phyloP scores from a whole-genome alignment of 2,329 filamentous ascomycete species.

The Colletotrichum musicola region DNA sequence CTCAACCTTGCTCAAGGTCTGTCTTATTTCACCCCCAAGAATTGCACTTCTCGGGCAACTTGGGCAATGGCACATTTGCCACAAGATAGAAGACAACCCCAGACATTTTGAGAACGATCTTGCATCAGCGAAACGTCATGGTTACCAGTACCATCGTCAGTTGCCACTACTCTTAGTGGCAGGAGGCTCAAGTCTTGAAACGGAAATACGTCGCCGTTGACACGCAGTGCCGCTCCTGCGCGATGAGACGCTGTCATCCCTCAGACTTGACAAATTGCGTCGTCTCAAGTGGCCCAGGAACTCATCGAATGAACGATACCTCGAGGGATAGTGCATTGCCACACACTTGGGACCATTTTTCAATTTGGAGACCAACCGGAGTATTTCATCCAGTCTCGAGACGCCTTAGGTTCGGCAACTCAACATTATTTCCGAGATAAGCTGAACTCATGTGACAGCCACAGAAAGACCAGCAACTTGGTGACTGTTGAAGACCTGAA shows the following conservation, averaged over 20 bases:
- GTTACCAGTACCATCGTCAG: too few species aligned
- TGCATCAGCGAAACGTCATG: not conserved
- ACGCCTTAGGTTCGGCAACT: not conserved
- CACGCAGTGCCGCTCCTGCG: too few species aligned
- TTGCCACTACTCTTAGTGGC: too few species aligned
- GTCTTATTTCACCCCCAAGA: not conserved
- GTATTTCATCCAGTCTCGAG: not conserved
- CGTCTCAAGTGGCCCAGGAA: conserved; percentile 11
- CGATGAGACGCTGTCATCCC: conserved; percentile 12
- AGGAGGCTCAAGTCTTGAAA: not conserved
- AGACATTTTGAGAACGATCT: not conserved
- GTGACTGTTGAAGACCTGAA: not conserved
- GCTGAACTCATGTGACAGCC: conserved; percentile 4
- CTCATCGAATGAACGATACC: conserved; percentile 15
- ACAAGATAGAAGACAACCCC: not conserved
- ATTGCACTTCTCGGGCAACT: not conserved
- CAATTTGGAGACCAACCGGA: not conserved
- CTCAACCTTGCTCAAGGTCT: not conserved
- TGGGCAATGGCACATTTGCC: too few species aligned
- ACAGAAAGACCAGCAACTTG: not conserved
- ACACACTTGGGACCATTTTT: not conserved
- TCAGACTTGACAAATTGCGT: conserved; percentile 10
- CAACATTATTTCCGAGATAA: not conserved
- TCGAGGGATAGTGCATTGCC: not conserved
- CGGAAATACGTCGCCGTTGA: too few species aligned